phyloP scores from a whole-genome alignment of 768 basidiomycete genomes.

The Suillus weaverae region DNA sequence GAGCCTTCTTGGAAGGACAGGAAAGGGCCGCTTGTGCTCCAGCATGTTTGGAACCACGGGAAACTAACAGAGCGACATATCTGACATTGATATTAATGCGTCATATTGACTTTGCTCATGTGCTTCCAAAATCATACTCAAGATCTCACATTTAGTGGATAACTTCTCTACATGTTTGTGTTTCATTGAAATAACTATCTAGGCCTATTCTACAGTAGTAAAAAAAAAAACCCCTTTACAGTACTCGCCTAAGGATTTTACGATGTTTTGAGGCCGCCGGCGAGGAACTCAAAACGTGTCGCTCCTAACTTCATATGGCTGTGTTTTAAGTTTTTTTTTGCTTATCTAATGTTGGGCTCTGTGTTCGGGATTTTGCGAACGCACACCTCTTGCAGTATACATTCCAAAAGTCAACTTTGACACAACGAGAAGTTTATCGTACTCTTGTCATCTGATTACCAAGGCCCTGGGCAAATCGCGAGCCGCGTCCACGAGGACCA shows the following conservation, averaged over 20 bases:
- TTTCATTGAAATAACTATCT: neutral
- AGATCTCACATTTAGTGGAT: neutral
- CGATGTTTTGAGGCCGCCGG: neutral
- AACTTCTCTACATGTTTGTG: neutral
- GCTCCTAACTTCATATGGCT: neutral
- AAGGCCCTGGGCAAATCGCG: conserved; percentile 80
- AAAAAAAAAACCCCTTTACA: neutral
- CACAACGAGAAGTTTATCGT: neutral
- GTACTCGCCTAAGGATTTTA: neutral
- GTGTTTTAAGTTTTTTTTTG: neutral
- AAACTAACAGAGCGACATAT: no score
- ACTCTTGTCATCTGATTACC: conserved; percentile 71
- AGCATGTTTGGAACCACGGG: no score
- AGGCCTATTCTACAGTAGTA: neutral
- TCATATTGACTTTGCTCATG: neutral
- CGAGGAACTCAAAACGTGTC: neutral
- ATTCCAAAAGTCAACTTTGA: neutral
- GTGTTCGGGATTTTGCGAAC: neutral
- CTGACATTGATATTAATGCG: no score
- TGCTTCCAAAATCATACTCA: neutral
- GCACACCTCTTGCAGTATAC: neutral
- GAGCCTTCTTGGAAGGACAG: no score
- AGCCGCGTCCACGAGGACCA: conserved; percentile 69
- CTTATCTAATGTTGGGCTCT: neutral
- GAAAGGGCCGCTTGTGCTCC: no score